Evolutionary conservation across 208 protist genomes (phyloP), one percentile per base, ranked within the genome.

Genomic region (Crithidia acanthocephali): DNA sequence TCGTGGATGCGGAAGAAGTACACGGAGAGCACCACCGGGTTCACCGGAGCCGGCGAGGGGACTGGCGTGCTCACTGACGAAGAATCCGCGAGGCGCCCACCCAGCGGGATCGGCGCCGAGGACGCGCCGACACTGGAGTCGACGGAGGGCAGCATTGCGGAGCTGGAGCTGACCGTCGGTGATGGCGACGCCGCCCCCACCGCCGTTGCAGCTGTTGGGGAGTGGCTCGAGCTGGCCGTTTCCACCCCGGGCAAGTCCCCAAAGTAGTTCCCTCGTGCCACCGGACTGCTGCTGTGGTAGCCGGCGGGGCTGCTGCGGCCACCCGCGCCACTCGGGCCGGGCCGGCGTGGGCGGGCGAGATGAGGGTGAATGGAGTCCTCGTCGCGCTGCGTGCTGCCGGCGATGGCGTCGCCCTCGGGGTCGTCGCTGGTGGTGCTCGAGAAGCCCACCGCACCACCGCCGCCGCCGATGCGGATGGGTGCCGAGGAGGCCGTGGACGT

Each of bases 1-100:
- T 96, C 91, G 45, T 93, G 85, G 42, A 96, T 92, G 37, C 91
- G 88, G 60, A 96, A 91, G n/a, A 96, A 55, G 44, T 93, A 83
- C 9, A 96, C 35, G 0, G 70, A 80, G 33, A 96, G 32, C 32
- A 90, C 65, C 8, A 96, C 82, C 18, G 42, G 68, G n/a, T 77
- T 65, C 8, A 22, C 45, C 1, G 73, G 72, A 44, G 55, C 27
- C 7, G 22, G n/a, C 13, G 33, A 7, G 2, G 22, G 33, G 18
- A n/a, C 22, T 6, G 53, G 11, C 22, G 56, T 59, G 45, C 32
- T 65, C 9, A 32, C 23, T 40, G 15, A 37, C 50, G 33, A 48
- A 18, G 50, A n/a, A 23, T 18, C 4, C 11, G 52, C 6, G 1
- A 6, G 16, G 0, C 25, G 56, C 5, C 4, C 27, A 10, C 20